Conservation (phyloP, 2,329 filamentous ascomycete genomes). For the Paraphoma chrysanthemicola region DNA sequence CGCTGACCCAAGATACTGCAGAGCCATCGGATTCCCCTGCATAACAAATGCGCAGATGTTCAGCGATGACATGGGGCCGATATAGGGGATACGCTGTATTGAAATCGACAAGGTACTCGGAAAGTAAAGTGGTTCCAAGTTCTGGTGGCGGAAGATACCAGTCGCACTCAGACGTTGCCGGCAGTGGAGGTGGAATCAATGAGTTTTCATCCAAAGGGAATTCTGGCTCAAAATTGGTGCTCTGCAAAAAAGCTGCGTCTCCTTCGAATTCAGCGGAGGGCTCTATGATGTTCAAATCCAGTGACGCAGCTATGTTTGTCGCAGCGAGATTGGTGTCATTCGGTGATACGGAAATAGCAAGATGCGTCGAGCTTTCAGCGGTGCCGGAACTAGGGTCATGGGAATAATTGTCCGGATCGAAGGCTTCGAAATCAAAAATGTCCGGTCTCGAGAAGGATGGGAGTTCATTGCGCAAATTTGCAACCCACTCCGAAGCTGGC, state of each 20-base stretch:
- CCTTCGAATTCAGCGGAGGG: conserved; percentile 18
- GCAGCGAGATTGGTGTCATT: not conserved
- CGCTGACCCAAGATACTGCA: conserved; percentile 29
- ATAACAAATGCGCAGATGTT: conserved; percentile 35
- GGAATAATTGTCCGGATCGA: conserved; percentile 9
- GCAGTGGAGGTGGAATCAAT: conserved; percentile 1
- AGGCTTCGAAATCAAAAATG: conserved; percentile 14
- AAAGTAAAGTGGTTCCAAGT: conserved; percentile 28
- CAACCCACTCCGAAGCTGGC: conserved; percentile 23
- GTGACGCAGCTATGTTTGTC: not conserved
- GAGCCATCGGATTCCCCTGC: conserved; percentile 25
- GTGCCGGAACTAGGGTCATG: not conserved
- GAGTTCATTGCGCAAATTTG: conserved; percentile 27
- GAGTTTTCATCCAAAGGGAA: not conserved
- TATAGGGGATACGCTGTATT: conserved; percentile 33
- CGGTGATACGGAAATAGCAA: not conserved
- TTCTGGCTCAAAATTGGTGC: conserved; percentile 8
- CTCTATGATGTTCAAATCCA: conserved; percentile 4
- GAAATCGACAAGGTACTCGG: conserved; percentile 33
- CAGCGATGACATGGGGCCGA: conserved; percentile 23
- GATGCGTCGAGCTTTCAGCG: not conserved
- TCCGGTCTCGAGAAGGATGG: conserved; percentile 16
- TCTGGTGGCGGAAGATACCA: conserved; percentile 29
- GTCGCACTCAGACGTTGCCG: conserved; percentile 13
- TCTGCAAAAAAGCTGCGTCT: conserved; percentile 24